Base-by-base conservation (phyloP, 2,329 filamentous ascomycete genomes). In the Ploettnerulaceae sp. region DNA sequence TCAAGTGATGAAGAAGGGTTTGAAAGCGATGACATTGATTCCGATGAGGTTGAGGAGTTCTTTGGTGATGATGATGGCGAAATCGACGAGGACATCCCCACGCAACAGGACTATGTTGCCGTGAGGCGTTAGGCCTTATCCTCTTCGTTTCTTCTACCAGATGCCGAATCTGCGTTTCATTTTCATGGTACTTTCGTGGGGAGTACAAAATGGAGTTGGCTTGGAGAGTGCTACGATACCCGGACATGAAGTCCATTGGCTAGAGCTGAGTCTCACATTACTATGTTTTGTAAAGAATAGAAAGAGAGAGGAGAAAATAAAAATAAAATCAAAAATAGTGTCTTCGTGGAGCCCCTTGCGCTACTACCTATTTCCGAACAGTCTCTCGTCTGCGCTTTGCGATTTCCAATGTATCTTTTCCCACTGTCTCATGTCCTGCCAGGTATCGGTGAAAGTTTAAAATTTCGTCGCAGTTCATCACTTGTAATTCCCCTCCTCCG, bases 1-100 rank as follows among this genome's bases (percentile, higher is more conserved):
- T 89, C 86, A 47, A 91, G 86, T 71, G 85, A 89, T 60, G 86
- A 89, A 54, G 85, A 84, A 53, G 75, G 76, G 42, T 79, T 81
- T 56, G 79, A 84, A 63, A 86, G 81, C 63, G 83, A 90, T 64
- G 86, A 91, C 64, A 77, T 87, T 60, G 85, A 90, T 67, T 90
- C 86, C 45, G 86, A 89, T 62, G 79, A 79, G 53, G 73, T 83
- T 49, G 81, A 83, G 60, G 81, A 84, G 64, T 81, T 82, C 59
- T 73, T 83, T 52, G 70, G 70, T 26, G 72, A 76, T 52, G 73
- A 76, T 49, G 74, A 76, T 47, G 71, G 67, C 47, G 70, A 74
- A 43, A 36, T 49, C 24, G 74, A 77, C 54, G 66, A 71, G 45
- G 77, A 79, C 53, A 75, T 81, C 62, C 69, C 73, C 47, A 70